Percentiles rank a stretch among this genome's conserved stretches.
phyloP scores from a whole-genome alignment of 768 basidiomycete species.

The Phallus indusiatus region DNA sequence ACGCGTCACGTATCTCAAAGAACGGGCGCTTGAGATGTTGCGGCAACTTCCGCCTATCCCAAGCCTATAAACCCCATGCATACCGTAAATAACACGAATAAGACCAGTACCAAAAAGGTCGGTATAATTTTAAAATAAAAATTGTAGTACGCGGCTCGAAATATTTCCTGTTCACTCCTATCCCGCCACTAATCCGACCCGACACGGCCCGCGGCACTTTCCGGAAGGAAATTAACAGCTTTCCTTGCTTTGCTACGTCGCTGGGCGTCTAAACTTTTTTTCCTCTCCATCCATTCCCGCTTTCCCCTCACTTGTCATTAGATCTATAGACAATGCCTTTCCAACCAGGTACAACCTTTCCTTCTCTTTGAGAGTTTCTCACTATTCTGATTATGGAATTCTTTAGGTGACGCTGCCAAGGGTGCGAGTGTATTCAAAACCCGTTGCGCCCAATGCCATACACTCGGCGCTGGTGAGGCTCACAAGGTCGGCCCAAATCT shows the following conservation, averaged over 20 bases:
- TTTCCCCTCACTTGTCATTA: neutral
- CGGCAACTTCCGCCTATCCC: neutral
- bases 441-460: constrained; percentile 92
- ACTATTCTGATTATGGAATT: neutral
- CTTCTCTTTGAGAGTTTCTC: neutral
- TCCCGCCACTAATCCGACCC: neutral
- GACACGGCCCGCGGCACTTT: neutral
- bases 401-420: constrained; percentile 75
- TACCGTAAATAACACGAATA: no score
- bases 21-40: neutral
- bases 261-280: neutral
- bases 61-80: no score
- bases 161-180: no score
- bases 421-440: constrained; percentile 96
- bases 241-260: neutral
- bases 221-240: neutral
- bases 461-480: constrained; percentile 62
- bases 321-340: neutral
- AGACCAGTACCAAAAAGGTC: no score
- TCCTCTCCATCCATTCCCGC: neutral
- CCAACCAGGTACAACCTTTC: neutral
- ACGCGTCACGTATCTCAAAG: constrained; percentile 1
- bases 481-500: constrained; percentile 95
- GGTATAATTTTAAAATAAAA: no score
- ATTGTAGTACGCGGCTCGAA: no score